A percentile compares a stretch with the other conserved stretches of the same genome.
Conservation (phyloP, 441 rosid genomes). For the Macaranga tanarius region DNA sequence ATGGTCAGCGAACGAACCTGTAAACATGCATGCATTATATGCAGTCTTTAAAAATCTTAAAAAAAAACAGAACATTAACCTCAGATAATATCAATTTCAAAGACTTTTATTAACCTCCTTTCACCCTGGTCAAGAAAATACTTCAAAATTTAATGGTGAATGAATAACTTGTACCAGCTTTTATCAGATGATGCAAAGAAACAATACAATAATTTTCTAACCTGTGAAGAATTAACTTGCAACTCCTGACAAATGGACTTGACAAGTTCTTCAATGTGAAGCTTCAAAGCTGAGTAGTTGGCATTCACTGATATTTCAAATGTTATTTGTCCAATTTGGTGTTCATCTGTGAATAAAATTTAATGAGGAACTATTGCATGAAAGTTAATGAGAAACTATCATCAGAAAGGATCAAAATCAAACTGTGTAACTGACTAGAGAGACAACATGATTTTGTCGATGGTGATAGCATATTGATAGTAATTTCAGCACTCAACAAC, state of each 20-base stretch:
- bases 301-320: constrained; percentile 56
- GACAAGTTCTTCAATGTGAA: constrained; percentile 45
- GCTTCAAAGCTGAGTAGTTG: constrained; percentile 55
- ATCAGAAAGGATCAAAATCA: constrained; percentile 12
- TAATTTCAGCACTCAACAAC: constrained; percentile 14
- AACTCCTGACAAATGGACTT: constrained; percentile 54
- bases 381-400: constrained; percentile 23
- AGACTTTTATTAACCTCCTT: neutral
- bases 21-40: constrained; percentile 21
- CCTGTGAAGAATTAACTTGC: constrained; percentile 57
- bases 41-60: neutral
- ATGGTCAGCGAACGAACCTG: constrained; percentile 63
- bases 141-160: neutral
- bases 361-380: constrained; percentile 20
- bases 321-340: constrained; percentile 54
- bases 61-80: neutral
- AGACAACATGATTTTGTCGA: neutral
- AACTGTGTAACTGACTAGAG: neutral
- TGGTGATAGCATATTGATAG: neutral
- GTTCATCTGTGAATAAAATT: constrained; percentile 37
- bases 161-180: constrained; percentile 4
- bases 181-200: neutral
- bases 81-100: neutral
- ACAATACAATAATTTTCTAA: constrained; percentile 28
- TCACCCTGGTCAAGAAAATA: constrained; percentile 5